These are phyloP conservation scores for Dothideomycetidae sp. DNA, from an alignment of 2,329 filamentous ascomycete species.

Conservation along the genomic window DNA sequence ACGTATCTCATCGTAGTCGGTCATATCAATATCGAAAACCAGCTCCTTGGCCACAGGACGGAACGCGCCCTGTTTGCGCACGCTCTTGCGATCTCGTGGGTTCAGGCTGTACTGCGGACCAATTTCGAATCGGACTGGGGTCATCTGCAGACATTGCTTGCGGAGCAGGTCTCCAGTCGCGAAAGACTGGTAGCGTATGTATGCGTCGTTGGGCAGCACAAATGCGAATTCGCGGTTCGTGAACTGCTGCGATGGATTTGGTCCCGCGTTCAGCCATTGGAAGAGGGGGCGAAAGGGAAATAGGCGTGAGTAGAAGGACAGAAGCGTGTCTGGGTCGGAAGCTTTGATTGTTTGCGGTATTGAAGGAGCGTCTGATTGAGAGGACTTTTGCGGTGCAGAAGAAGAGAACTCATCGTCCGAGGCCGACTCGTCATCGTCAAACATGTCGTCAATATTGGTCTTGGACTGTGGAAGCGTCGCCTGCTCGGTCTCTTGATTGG, in stretches of 20 bases:
- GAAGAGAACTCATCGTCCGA: conserved; percentile 44
- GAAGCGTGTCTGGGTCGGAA: conserved; percentile 73
- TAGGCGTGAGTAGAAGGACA: conserved; percentile 85
- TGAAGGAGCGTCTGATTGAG: conserved; percentile 28
- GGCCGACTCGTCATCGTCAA: conserved; percentile 44
- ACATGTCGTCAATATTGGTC: conserved; percentile 43
- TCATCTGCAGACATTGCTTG: conserved; percentile 76
- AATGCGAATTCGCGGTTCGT: conserved; percentile 90
- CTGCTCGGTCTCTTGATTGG: conserved; percentile 10
- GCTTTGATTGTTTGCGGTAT: conserved; percentile 16
- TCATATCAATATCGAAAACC: conserved; percentile 98
- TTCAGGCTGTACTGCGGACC: conserved; percentile 94
- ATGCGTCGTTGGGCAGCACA: conserved; percentile 81
- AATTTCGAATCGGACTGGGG: conserved; percentile 93
- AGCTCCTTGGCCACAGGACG: conserved; percentile 82
- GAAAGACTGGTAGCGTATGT: conserved; percentile 81
- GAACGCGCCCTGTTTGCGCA: conserved; percentile 69
- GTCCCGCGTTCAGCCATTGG: conserved; percentile 94
- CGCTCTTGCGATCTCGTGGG: conserved; percentile 78
- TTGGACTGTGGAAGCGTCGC: conserved; percentile 14
- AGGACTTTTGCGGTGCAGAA: conserved; percentile 33
- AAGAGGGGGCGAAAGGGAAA: conserved; percentile 93
- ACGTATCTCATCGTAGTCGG: conserved; percentile 92
- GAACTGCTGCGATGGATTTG: conserved; percentile 75
- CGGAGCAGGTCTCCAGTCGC: conserved; percentile 58